Evolutionary conservation across 2,329 filamentous ascomycete species (phyloP).

Genomic region (Ophiostoma himal-ulmi): DNA sequence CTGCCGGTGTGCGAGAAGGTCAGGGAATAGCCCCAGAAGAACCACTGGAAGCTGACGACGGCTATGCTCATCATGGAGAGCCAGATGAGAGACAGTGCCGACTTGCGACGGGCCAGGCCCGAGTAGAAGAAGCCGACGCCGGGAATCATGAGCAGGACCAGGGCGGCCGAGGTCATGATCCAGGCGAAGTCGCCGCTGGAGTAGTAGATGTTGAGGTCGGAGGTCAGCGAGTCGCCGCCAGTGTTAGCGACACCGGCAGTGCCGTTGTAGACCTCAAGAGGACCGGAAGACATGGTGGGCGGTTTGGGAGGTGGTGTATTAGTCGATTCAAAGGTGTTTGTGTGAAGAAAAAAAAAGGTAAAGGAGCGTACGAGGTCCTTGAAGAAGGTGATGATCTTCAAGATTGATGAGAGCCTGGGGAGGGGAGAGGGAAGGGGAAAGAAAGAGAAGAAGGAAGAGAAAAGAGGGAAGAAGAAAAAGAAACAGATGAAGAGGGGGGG

Average conservation of each 20-base stretch:
- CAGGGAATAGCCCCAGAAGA: slow-evolving; percentile 89
- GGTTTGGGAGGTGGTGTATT: background rate
- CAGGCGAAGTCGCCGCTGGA: slow-evolving; percentile 73
- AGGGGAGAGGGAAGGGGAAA: background rate
- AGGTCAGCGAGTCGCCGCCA: slow-evolving; percentile 50
- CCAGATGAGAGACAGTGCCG: slow-evolving; percentile 79
- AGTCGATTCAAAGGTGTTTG: background rate
- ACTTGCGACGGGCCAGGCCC: slow-evolving; percentile 81
- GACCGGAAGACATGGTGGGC: slow-evolving; percentile 26
- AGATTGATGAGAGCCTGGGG: slow-evolving; percentile 5
- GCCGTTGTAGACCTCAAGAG: slow-evolving; percentile 43
- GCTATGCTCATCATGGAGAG: slow-evolving; percentile 75
- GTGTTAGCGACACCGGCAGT: slow-evolving; percentile 43
- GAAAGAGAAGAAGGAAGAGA: background rate
- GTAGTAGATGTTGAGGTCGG: slow-evolving; percentile 81
- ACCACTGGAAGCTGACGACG: slow-evolving; percentile 85
- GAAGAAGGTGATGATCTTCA: slow-evolving; percentile 14
- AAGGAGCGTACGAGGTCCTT: slow-evolving; percentile 14
- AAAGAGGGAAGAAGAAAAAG: slow-evolving; percentile 5
- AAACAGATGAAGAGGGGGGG: slow-evolving; percentile 5
- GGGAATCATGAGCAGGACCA: slow-evolving; percentile 88
- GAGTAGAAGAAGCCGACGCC: slow-evolving; percentile 95
- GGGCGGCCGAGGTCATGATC: slow-evolving; percentile 73
- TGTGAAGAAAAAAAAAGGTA: background rate
- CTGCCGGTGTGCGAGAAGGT: slow-evolving; percentile 77